A percentile compares a stretch with the other conserved stretches of the same genome.
phyloP scores from a whole-genome alignment of 352 stramenopile genomes.

The Pythium plurisporium region DNA sequence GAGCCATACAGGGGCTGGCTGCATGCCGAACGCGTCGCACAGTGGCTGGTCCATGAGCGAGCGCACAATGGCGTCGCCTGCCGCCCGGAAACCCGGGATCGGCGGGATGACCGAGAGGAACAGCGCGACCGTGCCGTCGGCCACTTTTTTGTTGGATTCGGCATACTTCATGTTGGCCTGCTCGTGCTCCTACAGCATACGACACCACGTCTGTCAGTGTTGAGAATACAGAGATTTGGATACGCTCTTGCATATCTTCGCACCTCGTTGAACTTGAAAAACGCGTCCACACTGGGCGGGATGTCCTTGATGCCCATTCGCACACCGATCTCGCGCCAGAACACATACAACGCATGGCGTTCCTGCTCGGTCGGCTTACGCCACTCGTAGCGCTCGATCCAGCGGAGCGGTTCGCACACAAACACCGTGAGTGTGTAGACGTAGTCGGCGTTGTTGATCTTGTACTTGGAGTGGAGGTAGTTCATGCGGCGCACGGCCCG shows the following conservation, averaged over 20 bases:
- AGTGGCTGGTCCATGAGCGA: constrained; percentile 11
- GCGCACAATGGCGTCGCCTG: constrained; percentile 3
- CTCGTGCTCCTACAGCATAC: constrained; percentile 5
- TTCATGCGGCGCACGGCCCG: constrained; percentile 11
- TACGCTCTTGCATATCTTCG: no score
- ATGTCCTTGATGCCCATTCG: constrained; percentile 18
- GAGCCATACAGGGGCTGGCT: constrained; percentile 1
- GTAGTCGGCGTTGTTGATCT: constrained; percentile 14
- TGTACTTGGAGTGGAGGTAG: constrained; percentile 17
- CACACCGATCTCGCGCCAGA: constrained; percentile 15
- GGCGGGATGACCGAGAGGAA: constrained; percentile 9
- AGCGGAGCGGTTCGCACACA: constrained; percentile 14
- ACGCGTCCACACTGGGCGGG: background rate
- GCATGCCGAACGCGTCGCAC: constrained; percentile 4
- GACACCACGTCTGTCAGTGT: no score
- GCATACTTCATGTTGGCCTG: constrained; percentile 14
- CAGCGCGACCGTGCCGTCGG: constrained; percentile 3
- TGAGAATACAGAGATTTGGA: no score
- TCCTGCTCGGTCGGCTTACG: constrained; percentile 5
- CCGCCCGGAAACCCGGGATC: background rate
- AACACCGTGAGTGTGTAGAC: constrained; percentile 17
- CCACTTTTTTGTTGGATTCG: background rate
- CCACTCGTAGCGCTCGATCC: constrained; percentile 15
- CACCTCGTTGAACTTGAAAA: constrained; percentile 13
- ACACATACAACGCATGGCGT: constrained; percentile 5